phyloP scores from a whole-genome alignment of 768 basidiomycete species.

The Pholiota conissans region DNA sequence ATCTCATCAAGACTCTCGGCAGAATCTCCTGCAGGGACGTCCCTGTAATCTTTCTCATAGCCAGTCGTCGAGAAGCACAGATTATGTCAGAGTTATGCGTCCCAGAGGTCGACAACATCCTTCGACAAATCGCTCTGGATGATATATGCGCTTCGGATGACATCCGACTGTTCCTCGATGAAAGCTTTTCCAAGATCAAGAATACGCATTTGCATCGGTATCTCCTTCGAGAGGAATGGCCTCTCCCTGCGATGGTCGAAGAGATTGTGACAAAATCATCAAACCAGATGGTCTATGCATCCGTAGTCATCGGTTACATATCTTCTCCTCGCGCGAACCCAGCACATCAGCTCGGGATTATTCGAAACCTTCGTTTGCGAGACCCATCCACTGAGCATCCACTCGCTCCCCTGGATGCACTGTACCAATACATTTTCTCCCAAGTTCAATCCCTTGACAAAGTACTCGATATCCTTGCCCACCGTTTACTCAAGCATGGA shows the following conservation, averaged over 20 bases:
- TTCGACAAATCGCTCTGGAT: neutral
- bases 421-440: constrained; percentile 4
- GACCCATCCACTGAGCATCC: neutral
- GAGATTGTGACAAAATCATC: neutral
- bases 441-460: neutral
- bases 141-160: neutral
- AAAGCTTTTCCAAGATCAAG: neutral
- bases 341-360: neutral
- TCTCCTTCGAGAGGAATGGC: neutral
- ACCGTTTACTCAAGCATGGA: neutral
- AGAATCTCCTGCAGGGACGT: neutral
- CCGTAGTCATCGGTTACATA: neutral
- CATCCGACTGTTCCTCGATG: neutral
- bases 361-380: neutral
- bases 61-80: neutral
- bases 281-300: constrained; percentile 6
- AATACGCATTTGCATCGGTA: neutral
- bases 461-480: neutral
- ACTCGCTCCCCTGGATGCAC: neutral
- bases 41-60: neutral
- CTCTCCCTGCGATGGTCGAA: neutral
- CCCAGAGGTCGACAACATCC: too few relatives aligned
- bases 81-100: neutral
- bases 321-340: neutral
- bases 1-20: neutral